Conservation (phyloP, 495 filamentous ascomycete genomes). For the Stereocaulon alpinum region DNA sequence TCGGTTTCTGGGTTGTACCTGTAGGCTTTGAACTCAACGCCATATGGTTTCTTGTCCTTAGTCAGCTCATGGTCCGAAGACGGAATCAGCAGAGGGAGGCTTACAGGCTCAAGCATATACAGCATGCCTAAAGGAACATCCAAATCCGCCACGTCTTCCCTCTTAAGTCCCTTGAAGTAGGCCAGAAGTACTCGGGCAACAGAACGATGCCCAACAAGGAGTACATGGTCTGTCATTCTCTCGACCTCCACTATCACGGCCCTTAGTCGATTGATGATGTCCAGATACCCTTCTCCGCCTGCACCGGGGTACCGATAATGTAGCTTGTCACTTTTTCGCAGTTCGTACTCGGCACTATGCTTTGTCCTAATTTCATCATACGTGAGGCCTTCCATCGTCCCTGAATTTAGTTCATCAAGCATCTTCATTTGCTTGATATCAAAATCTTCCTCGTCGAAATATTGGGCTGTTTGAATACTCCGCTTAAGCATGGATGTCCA, state of each 20-base stretch:
- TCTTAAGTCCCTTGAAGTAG: conserved; percentile 84
- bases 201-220: conserved; percentile 82
- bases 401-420: conserved; percentile 92
- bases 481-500: conserved; percentile 97
- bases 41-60: conserved; percentile 65
- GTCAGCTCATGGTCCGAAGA: neutral
- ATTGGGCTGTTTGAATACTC: conserved; percentile 69
- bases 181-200: conserved; percentile 85
- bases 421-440: conserved; percentile 97
- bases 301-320: conserved; percentile 64
- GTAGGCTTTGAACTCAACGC: conserved; percentile 92
- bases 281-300: conserved; percentile 90
- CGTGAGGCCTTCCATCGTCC: conserved; percentile 85
- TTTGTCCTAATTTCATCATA: conserved; percentile 75
- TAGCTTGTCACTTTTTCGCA: conserved; percentile 71
- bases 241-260: conserved; percentile 95
- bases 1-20: conserved; percentile 64
- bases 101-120: conserved; percentile 76
- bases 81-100: neutral
- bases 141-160: conserved; percentile 83
- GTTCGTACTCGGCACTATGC: conserved; percentile 65
- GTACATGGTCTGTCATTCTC: conserved; percentile 88
- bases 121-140: conserved; percentile 87
- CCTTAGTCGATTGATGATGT: conserved; percentile 91
- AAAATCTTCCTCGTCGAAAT: conserved; percentile 94